Conservation (phyloP, 148 eudicot species). For the Camellia japonica region DNA sequence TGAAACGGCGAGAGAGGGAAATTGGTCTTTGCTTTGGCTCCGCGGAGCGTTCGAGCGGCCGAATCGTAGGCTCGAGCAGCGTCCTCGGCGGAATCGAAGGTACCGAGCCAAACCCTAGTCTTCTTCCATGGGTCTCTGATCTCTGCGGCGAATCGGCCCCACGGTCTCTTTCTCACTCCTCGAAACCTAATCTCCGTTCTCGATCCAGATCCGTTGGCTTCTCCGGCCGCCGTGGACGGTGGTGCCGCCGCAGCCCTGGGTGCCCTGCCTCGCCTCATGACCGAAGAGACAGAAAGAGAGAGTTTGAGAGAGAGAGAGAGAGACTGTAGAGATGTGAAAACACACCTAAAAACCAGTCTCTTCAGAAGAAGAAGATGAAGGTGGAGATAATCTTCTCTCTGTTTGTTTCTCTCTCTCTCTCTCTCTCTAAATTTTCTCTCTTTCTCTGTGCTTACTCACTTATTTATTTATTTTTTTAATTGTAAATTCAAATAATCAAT, state of each 20-base stretch:
- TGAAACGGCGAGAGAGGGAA: constrained; percentile 36
- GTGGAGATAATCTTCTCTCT: neutral
- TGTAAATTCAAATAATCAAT: neutral
- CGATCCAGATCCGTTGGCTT: constrained; percentile 33
- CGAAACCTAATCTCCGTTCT: constrained; percentile 39
- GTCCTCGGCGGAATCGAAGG: constrained; percentile 67
- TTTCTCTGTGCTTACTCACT: neutral
- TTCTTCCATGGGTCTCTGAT: constrained; percentile 80
- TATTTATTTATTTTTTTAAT: neutral
- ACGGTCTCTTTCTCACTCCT: constrained; percentile 68
- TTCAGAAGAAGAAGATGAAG: neutral
- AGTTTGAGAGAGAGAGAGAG: neutral
- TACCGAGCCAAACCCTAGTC: constrained; percentile 75
- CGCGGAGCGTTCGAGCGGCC: constrained; percentile 59
- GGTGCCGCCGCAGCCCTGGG: constrained; percentile 20
- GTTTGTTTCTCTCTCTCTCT: neutral
- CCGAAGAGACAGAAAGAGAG: neutral
- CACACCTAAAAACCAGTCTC: neutral
- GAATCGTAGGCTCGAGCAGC: constrained; percentile 78
- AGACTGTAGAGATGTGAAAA: neutral
- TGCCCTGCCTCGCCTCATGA: constrained; percentile 31
- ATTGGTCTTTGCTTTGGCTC: constrained; percentile 72
- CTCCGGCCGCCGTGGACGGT: constrained; percentile 17
- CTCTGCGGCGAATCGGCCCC: constrained; percentile 80
- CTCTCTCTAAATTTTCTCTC: neutral